These are phyloP conservation scores for Zygosaccharomyces bailii DNA, from an alignment of 805 yeast species.

Conservation along the genomic window DNA sequence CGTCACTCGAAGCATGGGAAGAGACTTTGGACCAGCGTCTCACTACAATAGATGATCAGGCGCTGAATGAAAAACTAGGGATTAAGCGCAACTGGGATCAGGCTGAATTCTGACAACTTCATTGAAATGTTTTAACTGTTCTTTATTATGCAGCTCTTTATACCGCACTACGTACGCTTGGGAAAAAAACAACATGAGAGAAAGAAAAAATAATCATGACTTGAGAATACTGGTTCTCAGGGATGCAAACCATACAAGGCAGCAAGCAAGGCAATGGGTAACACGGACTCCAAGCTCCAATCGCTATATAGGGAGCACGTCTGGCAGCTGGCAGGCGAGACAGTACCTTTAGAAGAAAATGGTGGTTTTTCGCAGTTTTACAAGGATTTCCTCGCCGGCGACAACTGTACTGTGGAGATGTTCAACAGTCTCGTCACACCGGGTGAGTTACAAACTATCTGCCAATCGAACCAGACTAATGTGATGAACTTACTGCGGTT, in stretches of 20 bases:
- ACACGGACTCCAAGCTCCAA: constrained; percentile 60
- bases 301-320: constrained; percentile 53
- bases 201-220: not conserved
- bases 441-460: constrained; percentile 54
- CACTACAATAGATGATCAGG: constrained; percentile 33
- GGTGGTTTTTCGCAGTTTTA: constrained; percentile 18
- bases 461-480: constrained; percentile 56
- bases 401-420: constrained; percentile 18
- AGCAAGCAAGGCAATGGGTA: constrained; percentile 51
- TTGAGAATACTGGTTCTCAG: not conserved
- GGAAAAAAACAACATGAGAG: not conserved
- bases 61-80: constrained; percentile 25
- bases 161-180: not conserved
- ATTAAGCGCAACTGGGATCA: constrained; percentile 19
- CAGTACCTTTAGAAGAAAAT: constrained; percentile 13
- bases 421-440: constrained; percentile 48
- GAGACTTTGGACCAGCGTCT: constrained; percentile 37
- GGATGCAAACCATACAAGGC: not conserved
- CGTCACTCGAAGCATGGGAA: constrained; percentile 42
- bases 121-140: no score
- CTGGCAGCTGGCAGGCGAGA: constrained; percentile 14
- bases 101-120: constrained; percentile 17
- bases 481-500: constrained; percentile 51
- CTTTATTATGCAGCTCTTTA: constrained; percentile 2
- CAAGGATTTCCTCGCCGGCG: constrained; percentile 21